These are phyloP conservation scores for Nyssa sinensis DNA, from an alignment of 148 eudicot species.

Conservation along the genomic window DNA sequence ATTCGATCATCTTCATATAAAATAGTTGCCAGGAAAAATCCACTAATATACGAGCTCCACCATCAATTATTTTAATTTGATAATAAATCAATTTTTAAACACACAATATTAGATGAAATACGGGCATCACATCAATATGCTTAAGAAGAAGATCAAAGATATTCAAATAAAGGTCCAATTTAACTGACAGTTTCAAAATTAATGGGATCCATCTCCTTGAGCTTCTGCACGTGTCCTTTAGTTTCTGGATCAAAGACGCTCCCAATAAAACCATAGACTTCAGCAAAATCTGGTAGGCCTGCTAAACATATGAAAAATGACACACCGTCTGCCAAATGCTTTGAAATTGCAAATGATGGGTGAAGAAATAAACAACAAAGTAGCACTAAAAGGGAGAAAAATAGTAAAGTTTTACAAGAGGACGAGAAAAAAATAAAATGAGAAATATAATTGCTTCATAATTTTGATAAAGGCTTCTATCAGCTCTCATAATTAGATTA, in stretches of 20 bases:
- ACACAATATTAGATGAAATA: neutral
- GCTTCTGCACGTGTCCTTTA: conserved; percentile 72
- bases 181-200: conserved; percentile 87
- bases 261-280: conserved; percentile 89
- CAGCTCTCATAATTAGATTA: neutral
- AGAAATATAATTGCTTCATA: neutral
- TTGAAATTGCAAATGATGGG: neutral
- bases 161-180: neutral
- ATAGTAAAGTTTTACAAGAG: neutral
- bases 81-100: neutral
- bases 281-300: conserved; percentile 90
- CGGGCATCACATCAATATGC: neutral
- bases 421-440: neutral
- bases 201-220: conserved; percentile 98
- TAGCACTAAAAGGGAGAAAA: neutral
- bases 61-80: neutral
- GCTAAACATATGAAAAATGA: conserved; percentile 11
- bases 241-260: conserved; percentile 88
- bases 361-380: neutral
- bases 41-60: neutral
- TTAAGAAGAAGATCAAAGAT: neutral
- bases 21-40: neutral
- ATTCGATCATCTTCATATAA: neutral
- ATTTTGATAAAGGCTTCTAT: conserved; percentile 1
- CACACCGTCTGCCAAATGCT: neutral